These are phyloP conservation scores for Ambrosia artemisiifolia DNA, from an alignment of 129 eudicot genomes.

Conservation along the genomic window DNA sequence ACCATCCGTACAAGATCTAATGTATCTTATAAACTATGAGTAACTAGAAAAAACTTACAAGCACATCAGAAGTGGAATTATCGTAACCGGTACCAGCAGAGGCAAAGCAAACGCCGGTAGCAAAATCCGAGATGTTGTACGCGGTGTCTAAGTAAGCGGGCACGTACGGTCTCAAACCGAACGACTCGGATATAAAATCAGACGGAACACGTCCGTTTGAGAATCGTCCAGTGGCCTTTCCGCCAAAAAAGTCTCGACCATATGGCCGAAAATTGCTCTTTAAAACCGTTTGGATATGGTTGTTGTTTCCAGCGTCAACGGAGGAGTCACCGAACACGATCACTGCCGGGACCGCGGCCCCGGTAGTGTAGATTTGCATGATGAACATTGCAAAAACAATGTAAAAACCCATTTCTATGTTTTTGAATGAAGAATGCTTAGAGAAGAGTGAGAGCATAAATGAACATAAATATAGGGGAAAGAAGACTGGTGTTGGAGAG, in stretches of 20 bases:
- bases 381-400: constrained; percentile 12
- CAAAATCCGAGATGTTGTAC: constrained; percentile 61
- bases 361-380: constrained; percentile 23
- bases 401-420: constrained; percentile 1
- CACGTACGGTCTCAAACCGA: constrained; percentile 54
- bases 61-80: constrained; percentile 66
- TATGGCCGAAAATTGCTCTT: constrained; percentile 78
- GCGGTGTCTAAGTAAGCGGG: constrained; percentile 78
- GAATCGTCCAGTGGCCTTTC: constrained; percentile 74
- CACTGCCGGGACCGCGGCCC: constrained; percentile 58
- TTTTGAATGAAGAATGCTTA: constrained; percentile 13
- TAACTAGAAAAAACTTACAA: constrained; percentile 44
- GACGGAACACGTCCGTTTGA: constrained; percentile 74
- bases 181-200: constrained; percentile 67
- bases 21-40: not conserved
- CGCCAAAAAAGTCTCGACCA: constrained; percentile 71
- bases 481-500: constrained; percentile 29
- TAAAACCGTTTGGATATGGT: constrained; percentile 54
- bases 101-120: constrained; percentile 71
- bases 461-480: constrained; percentile 27
- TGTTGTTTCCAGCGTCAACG: constrained; percentile 81
- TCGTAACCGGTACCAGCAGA: constrained; percentile 92
- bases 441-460: constrained; percentile 21
- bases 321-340: constrained; percentile 87
- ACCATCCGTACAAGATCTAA: not conserved